These are phyloP conservation scores for Gaultheria prostrata DNA, from an alignment of 148 eudicot species.

Conservation along the genomic window DNA sequence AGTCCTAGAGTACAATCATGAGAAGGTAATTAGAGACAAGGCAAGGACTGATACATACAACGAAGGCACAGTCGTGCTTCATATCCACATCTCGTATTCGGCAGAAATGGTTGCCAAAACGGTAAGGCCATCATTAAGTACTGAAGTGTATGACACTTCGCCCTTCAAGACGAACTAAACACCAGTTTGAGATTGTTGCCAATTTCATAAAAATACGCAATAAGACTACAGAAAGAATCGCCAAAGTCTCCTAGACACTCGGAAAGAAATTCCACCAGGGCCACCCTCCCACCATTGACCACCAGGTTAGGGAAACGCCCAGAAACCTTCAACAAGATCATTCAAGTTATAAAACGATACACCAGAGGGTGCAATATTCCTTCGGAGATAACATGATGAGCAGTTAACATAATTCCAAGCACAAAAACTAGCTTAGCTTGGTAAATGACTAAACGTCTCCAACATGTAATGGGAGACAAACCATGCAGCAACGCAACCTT, in stretches of 20 bases:
- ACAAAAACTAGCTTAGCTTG: conserved; percentile 15
- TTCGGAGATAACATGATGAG: conserved; percentile 30
- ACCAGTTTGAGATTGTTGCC: conserved; percentile 96
- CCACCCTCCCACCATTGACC: conserved; percentile 93
- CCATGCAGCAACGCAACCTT: not conserved
- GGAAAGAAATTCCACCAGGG: conserved; percentile 92
- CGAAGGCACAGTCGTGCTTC: conserved; percentile 97
- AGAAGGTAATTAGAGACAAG: not conserved
- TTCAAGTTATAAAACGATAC: conserved; percentile 67
- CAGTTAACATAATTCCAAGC: conserved; percentile 18
- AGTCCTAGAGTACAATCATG: conserved; percentile 11
- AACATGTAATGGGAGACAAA: not conserved
- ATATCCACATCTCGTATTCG: conserved; percentile 99
- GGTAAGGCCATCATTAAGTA: conserved; percentile 96
- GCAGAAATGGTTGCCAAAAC: conserved; percentile 98
- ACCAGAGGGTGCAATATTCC: conserved; percentile 48
- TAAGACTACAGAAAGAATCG: conserved; percentile 88
- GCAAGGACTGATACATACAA: conserved; percentile 60
- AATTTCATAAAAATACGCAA: conserved; percentile 92
- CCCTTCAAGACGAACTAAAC: conserved; percentile 93
- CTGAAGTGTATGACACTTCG: conserved; percentile 74
- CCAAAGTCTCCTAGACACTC: conserved; percentile 90
- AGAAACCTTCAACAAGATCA: conserved; percentile 98
- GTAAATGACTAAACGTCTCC: conserved; percentile 11
- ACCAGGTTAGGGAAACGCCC: conserved; percentile 96